Evolutionary conservation across 148 eudicot species (phyloP).

Genomic region (Amaranthus palmeri): DNA sequence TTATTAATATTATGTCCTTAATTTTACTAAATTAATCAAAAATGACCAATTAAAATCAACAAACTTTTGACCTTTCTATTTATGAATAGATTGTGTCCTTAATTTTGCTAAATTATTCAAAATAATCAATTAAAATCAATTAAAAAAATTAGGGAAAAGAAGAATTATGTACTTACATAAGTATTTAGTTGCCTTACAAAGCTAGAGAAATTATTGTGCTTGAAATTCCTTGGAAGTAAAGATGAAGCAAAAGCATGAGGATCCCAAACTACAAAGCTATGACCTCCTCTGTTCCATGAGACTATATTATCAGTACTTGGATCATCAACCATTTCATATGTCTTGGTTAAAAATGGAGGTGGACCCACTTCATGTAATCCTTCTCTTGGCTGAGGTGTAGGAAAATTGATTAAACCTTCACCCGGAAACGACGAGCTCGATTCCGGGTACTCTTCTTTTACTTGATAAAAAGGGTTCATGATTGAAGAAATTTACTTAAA

Average conservation of each 20-base stretch:
- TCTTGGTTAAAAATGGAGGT: conserved; percentile 81
- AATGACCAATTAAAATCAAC: neutral
- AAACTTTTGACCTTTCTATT: neutral
- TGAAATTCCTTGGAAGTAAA: conserved; percentile 73
- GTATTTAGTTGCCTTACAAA: conserved; percentile 96
- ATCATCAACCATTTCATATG: conserved; percentile 91
- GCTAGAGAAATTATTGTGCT: conserved; percentile 89
- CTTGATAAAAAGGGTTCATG: conserved; percentile 45
- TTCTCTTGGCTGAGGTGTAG: conserved; percentile 64
- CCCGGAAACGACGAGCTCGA: conserved; percentile 30
- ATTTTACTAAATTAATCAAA: neutral
- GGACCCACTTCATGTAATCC: conserved; percentile 78
- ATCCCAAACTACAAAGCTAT: conserved; percentile 89
- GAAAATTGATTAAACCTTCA: conserved; percentile 18
- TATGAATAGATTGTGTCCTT: neutral
- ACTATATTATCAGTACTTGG: conserved; percentile 43
- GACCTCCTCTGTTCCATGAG: conserved; percentile 80
- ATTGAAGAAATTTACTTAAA: neutral
- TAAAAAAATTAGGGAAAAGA: neutral
- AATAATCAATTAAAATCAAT: neutral
- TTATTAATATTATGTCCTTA: neutral
- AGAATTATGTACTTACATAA: conserved; percentile 53
- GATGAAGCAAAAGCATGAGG: conserved; percentile 64
- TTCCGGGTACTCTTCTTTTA: conserved; percentile 64
- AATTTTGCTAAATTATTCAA: neutral